These are phyloP conservation scores for Phanerodontia chrysosporium DNA, from an alignment of 768 basidiomycete species.

Conservation along the genomic window DNA sequence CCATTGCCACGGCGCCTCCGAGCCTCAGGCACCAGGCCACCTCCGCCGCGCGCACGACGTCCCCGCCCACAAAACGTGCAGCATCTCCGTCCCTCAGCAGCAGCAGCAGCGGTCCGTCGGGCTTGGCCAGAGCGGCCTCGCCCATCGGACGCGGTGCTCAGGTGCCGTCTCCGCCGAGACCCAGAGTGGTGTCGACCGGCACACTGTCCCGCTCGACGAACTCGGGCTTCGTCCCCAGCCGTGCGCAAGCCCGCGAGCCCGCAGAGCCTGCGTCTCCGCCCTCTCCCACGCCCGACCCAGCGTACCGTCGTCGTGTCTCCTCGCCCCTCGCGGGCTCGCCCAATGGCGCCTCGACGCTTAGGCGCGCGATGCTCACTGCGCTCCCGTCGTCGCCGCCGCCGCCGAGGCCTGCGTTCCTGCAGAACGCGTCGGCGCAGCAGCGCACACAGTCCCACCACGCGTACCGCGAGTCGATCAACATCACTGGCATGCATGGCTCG, in stretches of 20 bases:
- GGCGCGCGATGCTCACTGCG: slow-evolving; percentile 29
- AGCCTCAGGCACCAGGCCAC: slow-evolving; percentile 79
- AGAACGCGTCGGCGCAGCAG: slow-evolving; percentile 16
- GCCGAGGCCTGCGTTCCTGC: slow-evolving; percentile 10
- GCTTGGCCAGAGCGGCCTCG: slow-evolving; percentile 20
- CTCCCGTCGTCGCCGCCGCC: slow-evolving; percentile 31
- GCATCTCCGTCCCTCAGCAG: slow-evolving; percentile 34
- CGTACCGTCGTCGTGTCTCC: slow-evolving; percentile 21
- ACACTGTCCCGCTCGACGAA: slow-evolving; percentile 21
- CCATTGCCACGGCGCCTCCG: slow-evolving; percentile 78
- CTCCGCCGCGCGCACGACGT: slow-evolving; percentile 56
- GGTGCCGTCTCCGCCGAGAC: slow-evolving; percentile 10
- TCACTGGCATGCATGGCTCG: slow-evolving; percentile 14
- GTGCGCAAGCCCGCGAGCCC: not conserved
- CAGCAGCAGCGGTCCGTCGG: slow-evolving; percentile 18
- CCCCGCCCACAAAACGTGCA: slow-evolving; percentile 36
- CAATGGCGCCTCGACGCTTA: slow-evolving; percentile 23
- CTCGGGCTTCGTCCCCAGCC: slow-evolving; percentile 15
- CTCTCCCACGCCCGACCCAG: slow-evolving; percentile 22
- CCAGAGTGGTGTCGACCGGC: slow-evolving; percentile 13
- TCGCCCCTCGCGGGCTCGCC: slow-evolving; percentile 24
- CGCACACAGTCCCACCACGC: slow-evolving; percentile 8
- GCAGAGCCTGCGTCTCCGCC: slow-evolving; percentile 18
- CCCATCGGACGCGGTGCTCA: slow-evolving; percentile 14
- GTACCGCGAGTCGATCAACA: slow-evolving; percentile 12